A percentile compares a stretch with the other conserved stretches of the same genome.
These are phyloP conservation scores for Aquilaria yunnanensis DNA, from an alignment of 345 rosid genomes.

Conservation along the genomic window DNA sequence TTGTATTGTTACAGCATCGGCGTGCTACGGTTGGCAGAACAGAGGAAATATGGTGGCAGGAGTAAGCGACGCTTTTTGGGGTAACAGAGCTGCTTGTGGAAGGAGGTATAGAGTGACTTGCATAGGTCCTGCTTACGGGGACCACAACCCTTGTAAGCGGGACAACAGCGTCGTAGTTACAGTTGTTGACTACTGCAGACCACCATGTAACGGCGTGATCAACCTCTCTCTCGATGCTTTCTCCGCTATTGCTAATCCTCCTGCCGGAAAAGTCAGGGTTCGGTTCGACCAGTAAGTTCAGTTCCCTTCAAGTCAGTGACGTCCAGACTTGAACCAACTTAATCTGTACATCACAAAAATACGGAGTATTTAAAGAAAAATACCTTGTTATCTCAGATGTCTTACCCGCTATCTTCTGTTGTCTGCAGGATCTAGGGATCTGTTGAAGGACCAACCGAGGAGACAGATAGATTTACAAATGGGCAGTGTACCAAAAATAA, in stretches of 20 bases:
- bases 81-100: slow-evolving; percentile 36
- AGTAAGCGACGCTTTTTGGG: slow-evolving; percentile 44
- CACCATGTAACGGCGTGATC: slow-evolving; percentile 26
- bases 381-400: too few relatives aligned
- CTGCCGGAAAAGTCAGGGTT: slow-evolving; percentile 34
- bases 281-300: slow-evolving; percentile 20
- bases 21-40: slow-evolving; percentile 18
- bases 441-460: neutral
- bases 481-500: neutral
- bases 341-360: too few relatives aligned
- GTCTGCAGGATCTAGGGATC: too few relatives aligned
- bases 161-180: slow-evolving; percentile 25
- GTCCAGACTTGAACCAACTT: too few relatives aligned
- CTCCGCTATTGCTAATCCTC: slow-evolving; percentile 30
- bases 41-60: slow-evolving; percentile 40
- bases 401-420: too few relatives aligned
- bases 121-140: slow-evolving; percentile 26
- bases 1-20: slow-evolving; percentile 28
- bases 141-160: slow-evolving; percentile 31
- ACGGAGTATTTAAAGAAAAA: too few relatives aligned
- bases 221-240: slow-evolving; percentile 48
- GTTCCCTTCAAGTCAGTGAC: too few relatives aligned
- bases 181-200: slow-evolving; percentile 36
- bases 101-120: slow-evolving; percentile 31
- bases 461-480: neutral